Evolutionary conservation across 495 filamentous ascomycete species (phyloP).

Genomic region (Coniosporium apollinis): DNA sequence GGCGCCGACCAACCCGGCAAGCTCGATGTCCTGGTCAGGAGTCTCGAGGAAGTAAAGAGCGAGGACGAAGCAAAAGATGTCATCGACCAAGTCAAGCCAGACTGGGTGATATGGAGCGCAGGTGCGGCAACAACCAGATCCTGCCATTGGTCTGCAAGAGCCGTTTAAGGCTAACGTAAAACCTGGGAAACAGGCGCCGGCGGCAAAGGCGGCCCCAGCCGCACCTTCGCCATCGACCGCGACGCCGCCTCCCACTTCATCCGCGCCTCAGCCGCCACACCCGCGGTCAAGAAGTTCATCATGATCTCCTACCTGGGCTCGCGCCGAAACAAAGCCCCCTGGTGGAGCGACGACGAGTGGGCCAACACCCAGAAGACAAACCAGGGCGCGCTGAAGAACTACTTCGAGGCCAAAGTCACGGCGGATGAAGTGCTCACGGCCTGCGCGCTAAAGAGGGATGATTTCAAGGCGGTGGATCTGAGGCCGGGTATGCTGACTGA

Average conservation of each 20-base stretch:
- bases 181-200: conserved; percentile 37
- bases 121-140: too few species aligned
- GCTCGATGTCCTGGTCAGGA: conserved; percentile 44
- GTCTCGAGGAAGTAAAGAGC: conserved; percentile 50
- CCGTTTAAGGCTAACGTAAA: not conserved
- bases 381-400: conserved; percentile 38
- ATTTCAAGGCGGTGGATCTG: conserved; percentile 36
- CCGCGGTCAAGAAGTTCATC: conserved; percentile 53
- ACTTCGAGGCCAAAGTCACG: conserved; percentile 57
- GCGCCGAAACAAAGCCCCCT: conserved; percentile 39
- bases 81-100: conserved; percentile 39
- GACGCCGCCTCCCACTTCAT: conserved; percentile 59
- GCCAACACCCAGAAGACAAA: conserved; percentile 32
- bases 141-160: not conserved
- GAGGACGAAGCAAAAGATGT: conserved; percentile 43
- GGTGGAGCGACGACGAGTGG: conserved; percentile 52
- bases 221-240: conserved; percentile 39
- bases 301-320: conserved; percentile 51
- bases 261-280: conserved; percentile 38
- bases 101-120: conserved; percentile 69
- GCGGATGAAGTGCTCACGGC: conserved; percentile 59
- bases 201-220: conserved; percentile 50
- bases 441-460: conserved; percentile 26
- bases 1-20: conserved; percentile 37
- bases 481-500: conserved; percentile 49